Evolutionary conservation across 2,329 filamentous ascomycete species (phyloP).

Genomic region (Pestalotiopsis sp.): DNA sequence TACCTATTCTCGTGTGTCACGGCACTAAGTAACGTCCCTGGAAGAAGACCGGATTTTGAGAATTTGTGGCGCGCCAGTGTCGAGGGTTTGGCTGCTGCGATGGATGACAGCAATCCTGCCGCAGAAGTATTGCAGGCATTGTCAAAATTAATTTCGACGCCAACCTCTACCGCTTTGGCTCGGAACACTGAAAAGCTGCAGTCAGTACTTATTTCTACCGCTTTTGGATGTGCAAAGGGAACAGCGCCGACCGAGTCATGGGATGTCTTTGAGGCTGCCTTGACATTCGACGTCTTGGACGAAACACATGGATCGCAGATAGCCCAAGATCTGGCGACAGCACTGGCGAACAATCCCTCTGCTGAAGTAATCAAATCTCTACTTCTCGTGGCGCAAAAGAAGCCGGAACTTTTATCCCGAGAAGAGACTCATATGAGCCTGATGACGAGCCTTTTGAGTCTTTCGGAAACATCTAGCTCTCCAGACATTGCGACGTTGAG

Average conservation of each 20-base stretch:
- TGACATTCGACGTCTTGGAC: conserved; percentile 45
- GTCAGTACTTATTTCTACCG: conserved; percentile 43
- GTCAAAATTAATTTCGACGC: conserved; percentile 48
- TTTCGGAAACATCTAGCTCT: conserved; percentile 52
- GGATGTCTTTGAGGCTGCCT: conserved; percentile 50
- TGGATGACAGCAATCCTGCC: conserved; percentile 19
- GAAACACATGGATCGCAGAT: conserved; percentile 36
- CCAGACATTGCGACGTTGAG: conserved; percentile 45
- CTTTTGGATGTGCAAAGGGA: conserved; percentile 39
- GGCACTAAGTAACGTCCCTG: conserved; percentile 48
- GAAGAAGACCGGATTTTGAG: conserved; percentile 38
- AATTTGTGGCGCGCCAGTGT: conserved; percentile 49
- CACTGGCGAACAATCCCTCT: conserved; percentile 25
- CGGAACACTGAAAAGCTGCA: conserved; percentile 46
- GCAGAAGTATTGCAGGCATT: conserved; percentile 32
- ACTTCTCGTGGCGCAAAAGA: conserved; percentile 48
- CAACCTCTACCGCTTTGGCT: conserved; percentile 41
- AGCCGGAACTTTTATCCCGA: conserved; percentile 45
- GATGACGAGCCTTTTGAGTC: conserved; percentile 53
- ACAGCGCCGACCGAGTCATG: conserved; percentile 33
- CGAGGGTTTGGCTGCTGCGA: conserved; percentile 38
- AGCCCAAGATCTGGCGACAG: conserved; percentile 31
- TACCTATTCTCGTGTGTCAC: conserved; percentile 69
- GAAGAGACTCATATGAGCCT: conserved; percentile 52
- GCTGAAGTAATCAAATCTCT: conserved; percentile 44